Evolutionary conservation across 441 rosid species (phyloP).

Genomic region (Croton laevigatus): DNA sequence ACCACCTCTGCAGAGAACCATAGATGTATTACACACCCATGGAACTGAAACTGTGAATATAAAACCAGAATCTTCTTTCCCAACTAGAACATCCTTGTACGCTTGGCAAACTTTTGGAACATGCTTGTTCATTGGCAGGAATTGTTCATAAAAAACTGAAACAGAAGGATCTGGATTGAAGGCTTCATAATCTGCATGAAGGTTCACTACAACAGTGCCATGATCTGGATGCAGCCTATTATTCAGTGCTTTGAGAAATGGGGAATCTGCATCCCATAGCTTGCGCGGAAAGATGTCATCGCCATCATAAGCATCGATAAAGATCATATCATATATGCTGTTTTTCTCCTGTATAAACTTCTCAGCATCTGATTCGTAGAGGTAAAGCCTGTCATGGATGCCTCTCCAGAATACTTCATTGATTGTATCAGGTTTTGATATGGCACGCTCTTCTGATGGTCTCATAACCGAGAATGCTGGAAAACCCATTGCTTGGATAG

Average conservation of each 20-base stretch:
- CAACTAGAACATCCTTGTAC: constrained; percentile 46
- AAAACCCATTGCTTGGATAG: constrained; percentile 78
- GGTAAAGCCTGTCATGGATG: constrained; percentile 76
- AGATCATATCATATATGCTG: constrained; percentile 61
- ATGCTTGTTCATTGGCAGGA: constrained; percentile 45
- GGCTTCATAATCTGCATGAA: constrained; percentile 66
- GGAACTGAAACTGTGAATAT: constrained; percentile 67
- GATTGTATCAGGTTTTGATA: constrained; percentile 37
- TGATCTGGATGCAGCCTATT: constrained; percentile 59
- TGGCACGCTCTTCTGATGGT: constrained; percentile 39
- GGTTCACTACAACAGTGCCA: constrained; percentile 88
- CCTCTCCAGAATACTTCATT: constrained; percentile 77
- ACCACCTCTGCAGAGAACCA: constrained; percentile 66
- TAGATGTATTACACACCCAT: constrained; percentile 69
- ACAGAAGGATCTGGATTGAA: constrained; percentile 26
- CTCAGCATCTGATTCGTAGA: constrained; percentile 76
- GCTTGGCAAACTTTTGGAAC: constrained; percentile 55
- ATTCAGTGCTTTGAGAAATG: constrained; percentile 60
- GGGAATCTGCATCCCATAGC: constrained; percentile 72
- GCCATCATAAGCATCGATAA: constrained; percentile 92
- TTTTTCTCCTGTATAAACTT: constrained; percentile 45
- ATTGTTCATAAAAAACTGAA: constrained; percentile 33
- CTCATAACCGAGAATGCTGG: constrained; percentile 66
- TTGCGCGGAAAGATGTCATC: constrained; percentile 82
- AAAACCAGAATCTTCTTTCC: constrained; percentile 30